Percentiles rank a stretch among this genome's conserved stretches.
Evolutionary conservation across 352 stramenopile species (phyloP).

Genomic region (Globisporangium rhizosaccharum): DNA sequence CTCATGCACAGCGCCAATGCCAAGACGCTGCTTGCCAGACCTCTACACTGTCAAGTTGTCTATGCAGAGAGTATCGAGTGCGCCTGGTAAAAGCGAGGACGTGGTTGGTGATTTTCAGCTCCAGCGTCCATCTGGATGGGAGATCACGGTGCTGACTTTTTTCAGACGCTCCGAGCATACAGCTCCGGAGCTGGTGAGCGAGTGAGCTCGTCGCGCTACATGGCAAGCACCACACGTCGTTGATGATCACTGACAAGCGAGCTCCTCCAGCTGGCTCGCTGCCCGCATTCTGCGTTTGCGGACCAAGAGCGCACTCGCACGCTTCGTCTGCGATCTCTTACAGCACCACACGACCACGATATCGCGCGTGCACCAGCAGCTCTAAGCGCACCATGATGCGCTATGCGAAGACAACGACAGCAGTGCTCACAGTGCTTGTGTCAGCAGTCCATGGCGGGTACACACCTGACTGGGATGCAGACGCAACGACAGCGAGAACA

Average conservation of each 20-base stretch:
- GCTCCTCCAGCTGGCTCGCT: neutral
- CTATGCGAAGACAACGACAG: neutral
- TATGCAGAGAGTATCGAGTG: too few relatives aligned
- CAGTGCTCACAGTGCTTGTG: neutral
- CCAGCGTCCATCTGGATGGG: too few relatives aligned
- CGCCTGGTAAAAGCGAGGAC: too few relatives aligned
- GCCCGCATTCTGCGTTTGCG: neutral
- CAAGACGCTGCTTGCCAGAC: too few relatives aligned
- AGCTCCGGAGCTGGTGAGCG: neutral
- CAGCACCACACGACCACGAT: neutral
- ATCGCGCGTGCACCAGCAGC: neutral
- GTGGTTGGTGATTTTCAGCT: too few relatives aligned
- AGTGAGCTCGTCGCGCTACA: neutral
- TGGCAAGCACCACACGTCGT: neutral
- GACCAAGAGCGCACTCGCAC: neutral
- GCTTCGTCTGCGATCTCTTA: neutral
- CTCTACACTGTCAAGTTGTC: too few relatives aligned
- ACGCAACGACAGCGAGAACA: neutral
- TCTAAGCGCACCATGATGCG: neutral
- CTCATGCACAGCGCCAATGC: too few relatives aligned
- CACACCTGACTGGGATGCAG: conserved; percentile 5
- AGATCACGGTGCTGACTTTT: too few relatives aligned
- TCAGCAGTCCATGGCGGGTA: neutral
- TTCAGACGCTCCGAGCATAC: too few relatives aligned
- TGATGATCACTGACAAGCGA: too few relatives aligned